phyloP scores from a whole-genome alignment of 257 asterid genomes.

The Petunia secreta region DNA sequence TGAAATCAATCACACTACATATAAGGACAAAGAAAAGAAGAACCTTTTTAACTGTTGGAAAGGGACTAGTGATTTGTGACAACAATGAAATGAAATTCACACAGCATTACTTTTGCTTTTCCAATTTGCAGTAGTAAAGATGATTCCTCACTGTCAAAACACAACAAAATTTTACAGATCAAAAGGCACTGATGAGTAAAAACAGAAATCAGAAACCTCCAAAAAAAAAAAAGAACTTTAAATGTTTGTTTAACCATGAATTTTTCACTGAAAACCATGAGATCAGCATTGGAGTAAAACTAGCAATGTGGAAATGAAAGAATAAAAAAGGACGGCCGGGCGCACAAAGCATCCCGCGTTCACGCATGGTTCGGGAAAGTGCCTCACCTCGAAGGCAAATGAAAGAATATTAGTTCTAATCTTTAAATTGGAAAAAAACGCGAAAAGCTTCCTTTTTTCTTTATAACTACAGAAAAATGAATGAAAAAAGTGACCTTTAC shows the following conservation, averaged over 20 bases:
- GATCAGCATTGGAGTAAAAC: not conserved
- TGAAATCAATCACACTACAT: conserved; percentile 49
- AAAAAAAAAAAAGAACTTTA: not conserved
- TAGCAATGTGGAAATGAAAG: not conserved
- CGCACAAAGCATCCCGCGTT: too few relatives aligned
- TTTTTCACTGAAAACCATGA: conserved; percentile 21
- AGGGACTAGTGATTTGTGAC: conserved; percentile 42
- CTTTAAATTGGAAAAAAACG: too few relatives aligned
- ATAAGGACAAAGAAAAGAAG: conserved; percentile 36
- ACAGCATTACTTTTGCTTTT: conserved; percentile 26
- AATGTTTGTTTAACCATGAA: not conserved
- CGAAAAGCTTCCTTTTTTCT: too few relatives aligned
- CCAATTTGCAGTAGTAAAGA: conserved; percentile 26
- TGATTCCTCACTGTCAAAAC: conserved; percentile 20
- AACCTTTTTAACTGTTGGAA: conserved; percentile 40
- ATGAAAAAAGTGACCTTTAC: conserved; percentile 37
- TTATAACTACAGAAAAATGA: conserved; percentile 23
- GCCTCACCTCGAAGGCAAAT: too few relatives aligned
- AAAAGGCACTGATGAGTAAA: conserved; percentile 17
- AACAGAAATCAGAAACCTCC: conserved; percentile 10
- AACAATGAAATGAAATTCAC: conserved; percentile 33
- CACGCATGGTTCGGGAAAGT: too few relatives aligned
- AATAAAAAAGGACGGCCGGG: too few relatives aligned
- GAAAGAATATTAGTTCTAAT: too few relatives aligned
- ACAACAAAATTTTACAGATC: conserved; percentile 22